A percentile compares a stretch with the other conserved stretches of the same genome.
These are phyloP conservation scores for Tripidium arundinaceum DNA, from an alignment of 202 grass and related monocot species.

Conservation along the genomic window DNA sequence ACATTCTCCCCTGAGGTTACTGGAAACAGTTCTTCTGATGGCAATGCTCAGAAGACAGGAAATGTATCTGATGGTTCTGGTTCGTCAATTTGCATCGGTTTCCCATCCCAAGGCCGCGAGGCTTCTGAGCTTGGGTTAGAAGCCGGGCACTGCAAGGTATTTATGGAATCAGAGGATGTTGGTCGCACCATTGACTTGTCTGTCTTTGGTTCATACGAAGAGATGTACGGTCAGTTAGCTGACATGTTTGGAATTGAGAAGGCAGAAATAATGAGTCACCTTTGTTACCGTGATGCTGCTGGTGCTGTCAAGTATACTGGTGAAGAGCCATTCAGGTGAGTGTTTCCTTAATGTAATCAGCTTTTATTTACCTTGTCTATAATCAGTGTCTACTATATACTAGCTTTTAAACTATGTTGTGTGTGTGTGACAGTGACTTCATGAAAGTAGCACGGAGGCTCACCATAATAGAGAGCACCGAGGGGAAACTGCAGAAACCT, in stretches of 20 bases:
- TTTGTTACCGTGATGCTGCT: conserved; percentile 55
- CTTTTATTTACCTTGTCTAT: not conserved
- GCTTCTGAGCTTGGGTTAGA: conserved; percentile 50
- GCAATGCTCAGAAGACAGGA: conserved; percentile 35
- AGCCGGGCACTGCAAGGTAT: conserved; percentile 68
- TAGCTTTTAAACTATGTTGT: not conserved
- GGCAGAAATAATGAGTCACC: conserved; percentile 57
- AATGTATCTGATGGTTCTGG: conserved; percentile 51
- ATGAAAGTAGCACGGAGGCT: conserved; percentile 77
- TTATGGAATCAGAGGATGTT: conserved; percentile 79
- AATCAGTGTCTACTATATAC: not conserved
- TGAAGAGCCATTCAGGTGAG: conserved; percentile 66
- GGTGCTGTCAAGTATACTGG: conserved; percentile 64
- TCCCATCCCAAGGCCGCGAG: conserved; percentile 37
- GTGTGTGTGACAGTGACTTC: conserved; percentile 51
- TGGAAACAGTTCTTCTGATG: conserved; percentile 41
- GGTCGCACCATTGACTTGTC: conserved; percentile 71
- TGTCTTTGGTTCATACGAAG: conserved; percentile 66
- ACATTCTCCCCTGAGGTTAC: conserved; percentile 38
- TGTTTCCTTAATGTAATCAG: no score
- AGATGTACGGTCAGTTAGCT: conserved; percentile 57
- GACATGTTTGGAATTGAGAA: conserved; percentile 80
- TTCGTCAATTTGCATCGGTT: conserved; percentile 54
- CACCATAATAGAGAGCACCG: conserved; percentile 40
- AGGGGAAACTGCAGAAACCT: conserved; percentile 39